Percentiles rank a stretch among this genome's conserved stretches.
Evolutionary conservation across 106 monocot genomes (phyloP).

Genomic region (Dendrobium chrysotoxum): DNA sequence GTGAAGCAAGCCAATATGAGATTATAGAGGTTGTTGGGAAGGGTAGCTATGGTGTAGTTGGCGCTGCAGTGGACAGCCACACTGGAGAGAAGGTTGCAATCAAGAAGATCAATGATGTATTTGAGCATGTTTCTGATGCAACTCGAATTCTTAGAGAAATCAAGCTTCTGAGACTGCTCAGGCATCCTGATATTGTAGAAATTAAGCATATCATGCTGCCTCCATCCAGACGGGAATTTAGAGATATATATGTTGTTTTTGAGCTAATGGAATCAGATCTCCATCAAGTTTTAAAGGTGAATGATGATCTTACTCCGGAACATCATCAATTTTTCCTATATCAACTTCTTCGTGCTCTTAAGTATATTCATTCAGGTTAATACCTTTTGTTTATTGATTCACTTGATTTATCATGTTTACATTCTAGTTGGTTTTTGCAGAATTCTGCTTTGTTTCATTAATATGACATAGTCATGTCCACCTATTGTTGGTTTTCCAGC

Average conservation of each 20-base stretch:
- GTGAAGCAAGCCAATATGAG: slow-evolving; percentile 61
- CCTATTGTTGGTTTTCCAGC: slow-evolving; percentile 23
- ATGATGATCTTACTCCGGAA: slow-evolving; percentile 63
- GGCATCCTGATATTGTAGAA: slow-evolving; percentile 65
- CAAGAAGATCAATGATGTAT: slow-evolving; percentile 72
- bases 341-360: slow-evolving; percentile 61
- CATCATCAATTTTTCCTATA: slow-evolving; percentile 70
- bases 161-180: slow-evolving; percentile 56
- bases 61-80: slow-evolving; percentile 53
- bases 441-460: not conserved
- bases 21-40: slow-evolving; percentile 72
- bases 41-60: slow-evolving; percentile 75
- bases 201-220: slow-evolving; percentile 82
- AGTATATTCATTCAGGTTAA: slow-evolving; percentile 71
- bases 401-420: not conserved
- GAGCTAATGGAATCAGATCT: slow-evolving; percentile 79
- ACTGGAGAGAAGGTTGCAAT: slow-evolving; percentile 65
- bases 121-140: slow-evolving; percentile 78
- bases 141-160: slow-evolving; percentile 61
- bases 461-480: not conserved
- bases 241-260: slow-evolving; percentile 76
- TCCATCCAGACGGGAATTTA: slow-evolving; percentile 63
- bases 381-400: not conserved
- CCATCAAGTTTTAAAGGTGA: slow-evolving; percentile 75
- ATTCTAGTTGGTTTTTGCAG: not conserved